Percentiles rank a stretch among this genome's conserved stretches.
These are phyloP conservation scores for Combretum micranthum DNA, from an alignment of 345 rosid genomes.

Conservation along the genomic window DNA sequence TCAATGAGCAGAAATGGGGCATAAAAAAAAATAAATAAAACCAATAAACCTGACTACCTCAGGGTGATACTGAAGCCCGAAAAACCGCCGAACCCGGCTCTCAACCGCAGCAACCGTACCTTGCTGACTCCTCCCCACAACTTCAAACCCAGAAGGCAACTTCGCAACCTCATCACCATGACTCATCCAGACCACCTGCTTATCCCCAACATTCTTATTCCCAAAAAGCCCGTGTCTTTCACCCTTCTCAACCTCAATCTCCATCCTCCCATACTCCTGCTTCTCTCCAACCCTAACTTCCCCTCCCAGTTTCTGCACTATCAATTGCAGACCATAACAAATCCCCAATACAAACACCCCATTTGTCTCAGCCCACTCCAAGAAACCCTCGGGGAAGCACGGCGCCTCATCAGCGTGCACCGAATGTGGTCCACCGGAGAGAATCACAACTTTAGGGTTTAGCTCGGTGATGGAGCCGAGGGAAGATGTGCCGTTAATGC, in stretches of 20 bases:
- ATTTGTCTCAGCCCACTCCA: conserved; percentile 58
- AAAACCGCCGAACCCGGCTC: conserved; percentile 52
- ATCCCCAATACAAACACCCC: conserved; percentile 66
- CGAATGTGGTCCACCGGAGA: conserved; percentile 97
- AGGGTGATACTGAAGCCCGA: conserved; percentile 92
- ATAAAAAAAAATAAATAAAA: background rate
- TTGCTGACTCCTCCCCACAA: conserved; percentile 68
- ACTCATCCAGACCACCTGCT: conserved; percentile 94
- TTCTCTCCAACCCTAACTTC: conserved; percentile 62
- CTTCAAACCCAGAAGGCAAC: conserved; percentile 71
- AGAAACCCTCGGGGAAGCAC: conserved; percentile 63
- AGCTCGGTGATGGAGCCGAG: conserved; percentile 46
- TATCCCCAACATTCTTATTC: conserved; percentile 50
- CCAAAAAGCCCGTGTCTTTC: conserved; percentile 46
- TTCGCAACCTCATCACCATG: conserved; percentile 83
- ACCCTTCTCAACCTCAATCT: conserved; percentile 52
- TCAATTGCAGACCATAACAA: conserved; percentile 81
- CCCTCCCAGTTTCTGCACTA: conserved; percentile 84
- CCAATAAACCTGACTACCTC: conserved; percentile 41
- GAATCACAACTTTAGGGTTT: conserved; percentile 72
- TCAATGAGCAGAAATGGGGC: background rate
- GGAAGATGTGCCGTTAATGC: conserved; percentile 78
- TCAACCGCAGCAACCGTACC: conserved; percentile 81
- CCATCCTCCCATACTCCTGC: conserved; percentile 97
- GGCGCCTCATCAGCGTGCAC: conserved; percentile 68